Percentiles rank a stretch among this genome's conserved stretches.
Conservation (phyloP, 495 filamentous ascomycete species). For the Schizothecium vesticola region DNA sequence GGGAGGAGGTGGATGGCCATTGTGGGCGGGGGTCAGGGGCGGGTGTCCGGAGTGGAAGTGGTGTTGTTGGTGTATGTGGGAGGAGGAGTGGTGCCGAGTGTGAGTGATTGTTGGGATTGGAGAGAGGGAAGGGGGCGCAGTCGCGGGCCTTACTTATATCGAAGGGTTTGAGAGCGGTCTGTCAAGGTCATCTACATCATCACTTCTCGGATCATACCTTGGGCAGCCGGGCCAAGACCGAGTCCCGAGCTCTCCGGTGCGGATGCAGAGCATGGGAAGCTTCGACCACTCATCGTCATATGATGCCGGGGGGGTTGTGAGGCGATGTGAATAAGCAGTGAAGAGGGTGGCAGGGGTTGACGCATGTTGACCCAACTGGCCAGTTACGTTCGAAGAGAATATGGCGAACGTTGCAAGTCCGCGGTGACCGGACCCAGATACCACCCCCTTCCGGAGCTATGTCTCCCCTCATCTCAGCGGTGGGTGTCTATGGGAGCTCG, state of each 20-base stretch:
- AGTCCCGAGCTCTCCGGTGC: background rate
- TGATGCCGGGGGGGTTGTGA: background rate
- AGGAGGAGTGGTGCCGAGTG: background rate
- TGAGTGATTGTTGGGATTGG: background rate
- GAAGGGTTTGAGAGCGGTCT: background rate
- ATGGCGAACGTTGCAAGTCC: background rate
- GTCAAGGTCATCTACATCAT: background rate
- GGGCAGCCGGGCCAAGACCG: background rate
- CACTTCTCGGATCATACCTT: background rate
- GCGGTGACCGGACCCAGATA: background rate
- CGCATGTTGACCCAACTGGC: background rate
- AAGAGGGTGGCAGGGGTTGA: background rate
- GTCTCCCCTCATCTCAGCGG: background rate
- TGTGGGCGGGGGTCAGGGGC: background rate
- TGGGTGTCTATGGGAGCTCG: background rate
- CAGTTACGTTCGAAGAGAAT: background rate
- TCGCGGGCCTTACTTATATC: background rate
- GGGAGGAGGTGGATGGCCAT: slow-evolving; percentile 16
- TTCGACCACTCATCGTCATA: background rate
- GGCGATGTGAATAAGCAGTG: background rate
- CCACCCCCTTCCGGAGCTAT: background rate
- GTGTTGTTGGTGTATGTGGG: background rate
- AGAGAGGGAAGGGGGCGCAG: background rate
- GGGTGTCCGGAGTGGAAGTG: background rate
- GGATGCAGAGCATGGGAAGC: background rate